Percentiles rank a stretch among this genome's conserved stretches.
phyloP scores from a whole-genome alignment of 2,329 filamentous ascomycete genomes.

The Thelonectria rubi region DNA sequence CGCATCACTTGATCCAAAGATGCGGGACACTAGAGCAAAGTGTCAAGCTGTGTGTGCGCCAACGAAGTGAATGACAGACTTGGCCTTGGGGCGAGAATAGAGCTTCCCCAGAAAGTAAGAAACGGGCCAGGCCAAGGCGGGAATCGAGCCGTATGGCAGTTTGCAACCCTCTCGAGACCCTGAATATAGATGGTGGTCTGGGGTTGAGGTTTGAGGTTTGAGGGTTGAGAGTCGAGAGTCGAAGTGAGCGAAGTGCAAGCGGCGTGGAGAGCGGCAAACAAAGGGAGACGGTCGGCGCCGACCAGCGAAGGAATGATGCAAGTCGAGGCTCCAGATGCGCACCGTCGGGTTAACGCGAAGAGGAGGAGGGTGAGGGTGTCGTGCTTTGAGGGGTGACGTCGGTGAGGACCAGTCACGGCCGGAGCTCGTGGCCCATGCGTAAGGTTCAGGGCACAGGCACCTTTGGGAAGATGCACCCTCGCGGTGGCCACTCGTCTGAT shows the following conservation, averaged over 20 bases:
- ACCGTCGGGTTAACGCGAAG: background rate
- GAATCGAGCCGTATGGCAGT: conserved; percentile 1
- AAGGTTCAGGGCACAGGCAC: conserved; percentile 1
- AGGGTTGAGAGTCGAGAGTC: background rate
- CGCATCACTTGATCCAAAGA: conserved; percentile 39
- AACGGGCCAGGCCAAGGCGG: conserved; percentile 10
- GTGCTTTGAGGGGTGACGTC: conserved; percentile 35
- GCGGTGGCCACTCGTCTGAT: conserved; percentile 10
- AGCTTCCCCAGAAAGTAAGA: conserved; percentile 20
- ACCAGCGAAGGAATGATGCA: conserved; percentile 6
- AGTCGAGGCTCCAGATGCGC: conserved; percentile 9
- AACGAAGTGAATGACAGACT: conserved; percentile 16
- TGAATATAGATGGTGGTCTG: no score
- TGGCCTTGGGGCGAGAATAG: background rate
- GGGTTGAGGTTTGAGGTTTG: no score
- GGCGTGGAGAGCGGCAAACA: background rate
- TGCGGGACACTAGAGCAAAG: conserved; percentile 29
- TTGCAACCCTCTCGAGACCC: background rate
- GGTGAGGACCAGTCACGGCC: conserved; percentile 24
- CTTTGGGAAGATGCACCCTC: conserved; percentile 4
- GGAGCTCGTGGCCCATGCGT: conserved; percentile 2
- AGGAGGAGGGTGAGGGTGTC: conserved; percentile 4
- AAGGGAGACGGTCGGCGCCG: conserved; percentile 11
- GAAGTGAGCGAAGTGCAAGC: background rate
- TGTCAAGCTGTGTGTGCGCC: conserved; percentile 23